Evolutionary conservation across 1,139 yeast species (phyloP).

Genomic region (Diutina sp.): DNA sequence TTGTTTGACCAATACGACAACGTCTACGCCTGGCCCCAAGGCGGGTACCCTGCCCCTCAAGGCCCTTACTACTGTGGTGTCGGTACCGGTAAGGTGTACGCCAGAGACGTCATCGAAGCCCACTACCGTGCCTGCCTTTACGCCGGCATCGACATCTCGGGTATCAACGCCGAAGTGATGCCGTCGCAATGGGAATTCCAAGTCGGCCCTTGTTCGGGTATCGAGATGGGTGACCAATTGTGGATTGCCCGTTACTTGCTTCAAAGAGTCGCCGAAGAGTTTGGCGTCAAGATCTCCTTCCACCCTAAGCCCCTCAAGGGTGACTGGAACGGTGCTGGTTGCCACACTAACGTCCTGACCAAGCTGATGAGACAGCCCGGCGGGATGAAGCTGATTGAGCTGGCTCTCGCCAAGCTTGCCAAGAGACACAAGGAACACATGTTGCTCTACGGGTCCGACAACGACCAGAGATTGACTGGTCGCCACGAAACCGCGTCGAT

Average conservation of each 20-base stretch:
- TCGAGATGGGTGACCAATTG: constrained; percentile 91
- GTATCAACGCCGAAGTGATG: constrained; percentile 99
- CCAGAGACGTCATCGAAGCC: constrained; percentile 97
- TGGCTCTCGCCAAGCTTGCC: constrained; percentile 84
- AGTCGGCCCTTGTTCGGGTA: constrained; percentile 96
- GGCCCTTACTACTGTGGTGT: constrained; percentile 99
- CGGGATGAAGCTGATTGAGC: constrained; percentile 90
- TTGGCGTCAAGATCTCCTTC: constrained; percentile 95
- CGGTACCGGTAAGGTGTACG: constrained; percentile 96
- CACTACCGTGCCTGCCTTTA: constrained; percentile 97
- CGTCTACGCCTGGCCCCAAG: constrained; percentile 98
- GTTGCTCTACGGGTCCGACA: constrained; percentile 89
- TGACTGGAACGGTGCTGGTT: constrained; percentile 99
- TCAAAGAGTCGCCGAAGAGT: constrained; percentile 95
- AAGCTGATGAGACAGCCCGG: constrained; percentile 84
- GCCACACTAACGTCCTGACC: constrained; percentile 98
- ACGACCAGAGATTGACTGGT: constrained; percentile 91
- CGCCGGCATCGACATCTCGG: constrained; percentile 82
- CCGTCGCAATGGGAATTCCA: constrained; percentile 99
- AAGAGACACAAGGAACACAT: constrained; percentile 96
- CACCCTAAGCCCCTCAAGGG: constrained; percentile 99
- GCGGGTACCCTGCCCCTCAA: constrained; percentile 99
- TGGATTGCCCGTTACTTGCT: constrained; percentile 93
- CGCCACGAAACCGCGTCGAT: constrained; percentile 96
- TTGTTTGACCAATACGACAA: constrained; percentile 82